phyloP scores from a whole-genome alignment of 1,284 basidiomycete species.

The Stygiomarasmius scandens region DNA sequence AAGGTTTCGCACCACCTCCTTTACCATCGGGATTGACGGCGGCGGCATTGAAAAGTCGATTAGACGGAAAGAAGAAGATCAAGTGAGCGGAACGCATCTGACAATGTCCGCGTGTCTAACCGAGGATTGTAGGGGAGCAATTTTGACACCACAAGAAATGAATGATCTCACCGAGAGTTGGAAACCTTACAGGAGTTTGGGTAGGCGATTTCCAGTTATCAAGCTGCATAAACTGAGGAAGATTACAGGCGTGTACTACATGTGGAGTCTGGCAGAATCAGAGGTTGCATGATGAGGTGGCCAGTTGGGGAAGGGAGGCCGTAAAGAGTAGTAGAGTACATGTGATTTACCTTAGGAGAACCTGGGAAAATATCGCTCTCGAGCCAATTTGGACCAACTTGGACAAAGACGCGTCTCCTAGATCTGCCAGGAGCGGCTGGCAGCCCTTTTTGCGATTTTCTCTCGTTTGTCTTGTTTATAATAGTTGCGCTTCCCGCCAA shows the following conservation, averaged over 20 bases:
- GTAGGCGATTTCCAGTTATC: constrained; percentile 38
- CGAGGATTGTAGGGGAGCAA: constrained; percentile 56
- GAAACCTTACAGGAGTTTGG: constrained; percentile 81
- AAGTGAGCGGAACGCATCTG: constrained; percentile 53
- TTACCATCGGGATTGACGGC: constrained; percentile 68
- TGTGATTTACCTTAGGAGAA: neutral
- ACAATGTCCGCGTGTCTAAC: neutral
- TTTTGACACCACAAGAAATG: constrained; percentile 85
- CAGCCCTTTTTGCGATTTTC: neutral
- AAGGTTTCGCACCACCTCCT: constrained; percentile 33
- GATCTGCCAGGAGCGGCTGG: neutral
- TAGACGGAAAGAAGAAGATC: constrained; percentile 81
- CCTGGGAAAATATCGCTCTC: neutral
- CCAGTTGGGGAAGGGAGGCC: neutral
- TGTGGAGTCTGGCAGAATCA: constrained; percentile 56
- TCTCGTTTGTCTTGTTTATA: neutral
- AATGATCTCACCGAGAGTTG: constrained; percentile 74
- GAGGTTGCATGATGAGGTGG: neutral
- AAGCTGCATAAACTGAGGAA: constrained; percentile 9
- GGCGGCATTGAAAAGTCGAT: constrained; percentile 60
- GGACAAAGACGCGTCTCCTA: neutral
- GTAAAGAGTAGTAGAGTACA: neutral
- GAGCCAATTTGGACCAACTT: neutral
- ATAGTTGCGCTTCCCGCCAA: neutral
- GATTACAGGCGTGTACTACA: constrained; percentile 55